These are phyloP conservation scores for Colletotrichum euphorbiae DNA, from an alignment of 2,329 filamentous ascomycete genomes.

Conservation along the genomic window DNA sequence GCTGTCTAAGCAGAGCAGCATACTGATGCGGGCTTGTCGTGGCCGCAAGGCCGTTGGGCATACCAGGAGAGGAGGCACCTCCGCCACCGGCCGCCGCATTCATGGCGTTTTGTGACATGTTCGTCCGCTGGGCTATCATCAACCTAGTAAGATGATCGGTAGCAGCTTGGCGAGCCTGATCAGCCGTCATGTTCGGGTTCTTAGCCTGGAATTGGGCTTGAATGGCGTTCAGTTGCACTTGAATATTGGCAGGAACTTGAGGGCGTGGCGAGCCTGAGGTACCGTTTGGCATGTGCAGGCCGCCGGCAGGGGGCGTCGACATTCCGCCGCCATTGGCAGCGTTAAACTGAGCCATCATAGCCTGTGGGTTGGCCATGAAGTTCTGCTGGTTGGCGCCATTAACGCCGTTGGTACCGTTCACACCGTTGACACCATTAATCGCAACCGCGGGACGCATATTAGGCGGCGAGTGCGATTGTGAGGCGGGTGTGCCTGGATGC, in stretches of 20 bases:
- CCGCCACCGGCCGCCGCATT: slow-evolving; percentile 64
- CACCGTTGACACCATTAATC: slow-evolving; percentile 41
- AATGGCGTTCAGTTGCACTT: slow-evolving; percentile 62
- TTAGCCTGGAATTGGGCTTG: slow-evolving; percentile 64
- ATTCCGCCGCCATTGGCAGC: slow-evolving; percentile 56
- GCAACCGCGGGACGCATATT: slow-evolving; percentile 51
- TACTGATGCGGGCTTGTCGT: slow-evolving; percentile 69
- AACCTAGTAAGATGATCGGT: slow-evolving; percentile 61
- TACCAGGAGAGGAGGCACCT: slow-evolving; percentile 48
- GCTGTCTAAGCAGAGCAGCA: slow-evolving; percentile 67
- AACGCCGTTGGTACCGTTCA: slow-evolving; percentile 55
- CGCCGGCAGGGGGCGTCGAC: slow-evolving; percentile 57
- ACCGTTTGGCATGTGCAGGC: slow-evolving; percentile 60
- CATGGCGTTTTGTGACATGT: slow-evolving; percentile 62
- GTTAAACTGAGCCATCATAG: slow-evolving; percentile 64
- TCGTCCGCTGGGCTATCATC: slow-evolving; percentile 60
- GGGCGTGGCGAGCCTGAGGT: slow-evolving; percentile 60
- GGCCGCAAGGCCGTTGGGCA: slow-evolving; percentile 60
- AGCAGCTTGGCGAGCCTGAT: slow-evolving; percentile 63
- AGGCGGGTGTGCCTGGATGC: slow-evolving; percentile 45
- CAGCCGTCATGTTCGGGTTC: slow-evolving; percentile 62
- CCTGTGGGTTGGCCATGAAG: slow-evolving; percentile 64
- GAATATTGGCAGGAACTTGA: slow-evolving; percentile 60
- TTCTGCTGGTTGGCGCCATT: slow-evolving; percentile 64
- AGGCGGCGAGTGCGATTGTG: slow-evolving; percentile 54